Conservation (phyloP, 2,329 filamentous ascomycete species). For the Cladosporium colombiae region DNA sequence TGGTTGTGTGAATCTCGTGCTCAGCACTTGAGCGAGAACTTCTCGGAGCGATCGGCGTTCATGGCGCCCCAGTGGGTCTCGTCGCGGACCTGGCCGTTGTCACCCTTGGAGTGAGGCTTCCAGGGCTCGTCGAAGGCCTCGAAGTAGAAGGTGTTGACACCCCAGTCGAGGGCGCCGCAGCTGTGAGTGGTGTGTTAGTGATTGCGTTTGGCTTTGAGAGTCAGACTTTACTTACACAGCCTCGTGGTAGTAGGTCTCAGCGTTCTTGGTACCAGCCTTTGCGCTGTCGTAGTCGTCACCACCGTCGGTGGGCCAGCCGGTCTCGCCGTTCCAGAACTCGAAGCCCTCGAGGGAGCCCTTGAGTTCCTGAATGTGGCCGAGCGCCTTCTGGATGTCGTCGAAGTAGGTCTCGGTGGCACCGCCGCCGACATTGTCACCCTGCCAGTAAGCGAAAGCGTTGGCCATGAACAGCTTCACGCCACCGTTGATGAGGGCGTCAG, state of each 20-base stretch:
- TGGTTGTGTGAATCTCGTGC: not conserved
- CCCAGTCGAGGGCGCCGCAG: constrained; percentile 47
- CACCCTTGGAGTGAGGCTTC: constrained; percentile 59
- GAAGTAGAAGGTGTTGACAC: constrained; percentile 70
- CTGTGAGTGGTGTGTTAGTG: not conserved
- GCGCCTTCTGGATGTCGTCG: constrained; percentile 66
- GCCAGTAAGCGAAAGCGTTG: constrained; percentile 75
- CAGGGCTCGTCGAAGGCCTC: constrained; percentile 69
- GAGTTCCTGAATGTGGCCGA: constrained; percentile 62
- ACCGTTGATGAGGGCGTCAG: constrained; percentile 61
- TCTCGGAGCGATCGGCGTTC: constrained; percentile 58
- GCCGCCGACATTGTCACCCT: constrained; percentile 54
- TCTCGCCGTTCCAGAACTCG: constrained; percentile 70
- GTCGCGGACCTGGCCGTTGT: constrained; percentile 61
- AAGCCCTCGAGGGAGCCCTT: constrained; percentile 57
- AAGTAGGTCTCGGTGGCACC: constrained; percentile 65
- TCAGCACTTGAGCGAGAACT: constrained; percentile 55
- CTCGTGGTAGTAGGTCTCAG: constrained; percentile 60
- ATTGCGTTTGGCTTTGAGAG: not conserved
- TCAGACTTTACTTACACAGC: constrained; percentile 46
- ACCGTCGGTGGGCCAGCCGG: constrained; percentile 63
- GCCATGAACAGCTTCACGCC: constrained; percentile 63
- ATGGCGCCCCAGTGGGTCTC: constrained; percentile 72
- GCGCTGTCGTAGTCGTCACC: constrained; percentile 64
- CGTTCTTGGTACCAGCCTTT: constrained; percentile 60